Evolutionary conservation across 176 grass and related monocot species (phyloP).

Genomic region (Cymbopogon citratus): DNA sequence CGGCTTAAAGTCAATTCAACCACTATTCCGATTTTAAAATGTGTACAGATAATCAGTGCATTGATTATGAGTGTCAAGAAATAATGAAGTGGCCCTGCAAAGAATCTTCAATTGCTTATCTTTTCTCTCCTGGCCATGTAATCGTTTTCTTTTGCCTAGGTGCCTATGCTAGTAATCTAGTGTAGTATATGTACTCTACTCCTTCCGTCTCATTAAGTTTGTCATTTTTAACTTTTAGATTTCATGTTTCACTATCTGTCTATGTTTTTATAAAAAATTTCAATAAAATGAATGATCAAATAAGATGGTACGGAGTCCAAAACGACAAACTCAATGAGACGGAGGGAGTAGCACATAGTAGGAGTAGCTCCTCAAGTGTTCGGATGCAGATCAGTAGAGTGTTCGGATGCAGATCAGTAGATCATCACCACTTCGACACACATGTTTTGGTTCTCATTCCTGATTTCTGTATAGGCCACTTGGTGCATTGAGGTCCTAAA

Average conservation of each 20-base stretch:
- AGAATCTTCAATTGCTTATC: not conserved
- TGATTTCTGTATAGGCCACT: not conserved
- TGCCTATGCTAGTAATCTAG: no score
- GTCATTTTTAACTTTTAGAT: no score
- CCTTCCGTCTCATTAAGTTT: no score
- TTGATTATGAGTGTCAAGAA: not conserved
- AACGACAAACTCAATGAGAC: no score
- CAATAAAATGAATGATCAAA: no score
- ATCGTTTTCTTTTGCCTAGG: not conserved
- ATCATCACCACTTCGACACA: not conserved
- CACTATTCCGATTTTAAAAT: not conserved
- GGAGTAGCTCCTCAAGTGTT: not conserved
- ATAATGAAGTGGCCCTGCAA: not conserved
- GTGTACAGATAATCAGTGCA: constrained; percentile 7
- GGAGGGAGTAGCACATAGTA: no score
- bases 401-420: not conserved
- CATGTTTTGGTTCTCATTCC: not conserved
- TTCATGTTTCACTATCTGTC: no score
- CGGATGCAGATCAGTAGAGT: not conserved
- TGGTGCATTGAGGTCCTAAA: not conserved
- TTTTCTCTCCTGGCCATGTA: not conserved
- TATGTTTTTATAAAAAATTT: no score
- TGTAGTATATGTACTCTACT: no score
- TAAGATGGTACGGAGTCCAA: no score
- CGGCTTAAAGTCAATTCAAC: constrained; percentile 17